Evolutionary conservation across 768 basidiomycete genomes (phyloP), one percentile per base, ranked within the genome.

Genomic region (Rhizopogon vesiculosus): DNA sequence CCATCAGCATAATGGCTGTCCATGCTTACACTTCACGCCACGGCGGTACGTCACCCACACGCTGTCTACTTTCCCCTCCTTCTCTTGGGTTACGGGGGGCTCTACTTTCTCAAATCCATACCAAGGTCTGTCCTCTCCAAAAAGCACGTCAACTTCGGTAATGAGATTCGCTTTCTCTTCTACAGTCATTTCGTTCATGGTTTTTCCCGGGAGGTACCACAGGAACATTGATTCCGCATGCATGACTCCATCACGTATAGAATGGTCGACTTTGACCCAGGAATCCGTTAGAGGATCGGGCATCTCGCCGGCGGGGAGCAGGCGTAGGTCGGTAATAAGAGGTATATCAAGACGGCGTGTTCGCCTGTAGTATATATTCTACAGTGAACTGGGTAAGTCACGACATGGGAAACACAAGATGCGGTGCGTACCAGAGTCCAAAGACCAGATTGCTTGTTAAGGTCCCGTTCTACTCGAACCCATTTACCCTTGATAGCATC

Each of bases 101-200:
- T 83, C 73, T 3, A 92, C 63, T 62, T 80, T 85, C 60, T 92
- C 83, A 64, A 94, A 98, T 0, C 93, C 93, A 61, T 85, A 93
- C 85, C 91, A 92, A 0, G 92, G 84, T 7, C 79, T 76, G 52
- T 86, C 88, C 54, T 93, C 86, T 5, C 96, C 96, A 64, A 84
- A 97, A 0, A 92, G 70, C 3, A 98, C 78, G 65, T 98, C 95
- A n/a, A 98, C 59, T 69, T 98, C 94, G 1, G 94, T 98, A 63
- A 98, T 83, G 25, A 93, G 72, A 42, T 86, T 74, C 35, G 76
- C 66, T 57, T 78, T 76, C 61, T 88, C 82, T 41, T 78, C 77
- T 8, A 74, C 52, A n/a, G 71, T 74, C 82, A 91, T 84, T 19
- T 85, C 77, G 15, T 72, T 73, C 39, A 82, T 72, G 1, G 86